Evolutionary conservation across 2,329 filamentous ascomycete genomes (phyloP), one percentile per base, ranked within the genome.

Genomic region (Ascochyta lentis): DNA sequence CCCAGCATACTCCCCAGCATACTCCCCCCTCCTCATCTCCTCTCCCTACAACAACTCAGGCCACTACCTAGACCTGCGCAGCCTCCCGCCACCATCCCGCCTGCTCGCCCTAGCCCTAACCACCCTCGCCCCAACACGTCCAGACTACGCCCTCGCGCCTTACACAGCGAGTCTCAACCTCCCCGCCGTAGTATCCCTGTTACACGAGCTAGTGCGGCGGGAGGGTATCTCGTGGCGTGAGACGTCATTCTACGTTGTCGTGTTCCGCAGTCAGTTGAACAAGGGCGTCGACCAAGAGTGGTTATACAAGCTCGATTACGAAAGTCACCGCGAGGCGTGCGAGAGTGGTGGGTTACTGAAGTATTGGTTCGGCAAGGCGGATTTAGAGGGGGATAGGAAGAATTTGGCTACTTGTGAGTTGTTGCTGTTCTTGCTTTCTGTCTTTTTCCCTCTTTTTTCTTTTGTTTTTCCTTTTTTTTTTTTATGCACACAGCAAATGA

Each of bases 341-440:
- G 83, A 83, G 35, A 90, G 87, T 67, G 92, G 92, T 6, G 92
- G 92, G 0, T 84, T 97, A 70, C 77, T 96, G 70, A 96, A 96
- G 75, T 96, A 97, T 76, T 96, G 93, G 92, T 96, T 96, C 74
- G 91, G 92, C 2, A 81, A 79, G 31, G 88, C 89, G 19, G 86
- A 96, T 77, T 6, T 51, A 19, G 26, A 29, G 1, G 78, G 74
- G 39, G 81, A 89, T 47, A 83, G 89, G 59, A 81, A 86, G 69
- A 96, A 96, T 77, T 76, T 97, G 67, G 93, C 93, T 39, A 96
- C 92, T 44, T 81, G 79, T 82, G 12, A 31, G 29, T 15, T 10
- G 19, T 19, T 19, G 19, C 19, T 19, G 19, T 19, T 19, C 19
- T 19, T 19, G 19, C 19, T 31, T 5, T 13, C 10, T 15, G 13